Evolutionary conservation across 331 rosid species (phyloP).

Genomic region (Saraca asoca): DNA sequence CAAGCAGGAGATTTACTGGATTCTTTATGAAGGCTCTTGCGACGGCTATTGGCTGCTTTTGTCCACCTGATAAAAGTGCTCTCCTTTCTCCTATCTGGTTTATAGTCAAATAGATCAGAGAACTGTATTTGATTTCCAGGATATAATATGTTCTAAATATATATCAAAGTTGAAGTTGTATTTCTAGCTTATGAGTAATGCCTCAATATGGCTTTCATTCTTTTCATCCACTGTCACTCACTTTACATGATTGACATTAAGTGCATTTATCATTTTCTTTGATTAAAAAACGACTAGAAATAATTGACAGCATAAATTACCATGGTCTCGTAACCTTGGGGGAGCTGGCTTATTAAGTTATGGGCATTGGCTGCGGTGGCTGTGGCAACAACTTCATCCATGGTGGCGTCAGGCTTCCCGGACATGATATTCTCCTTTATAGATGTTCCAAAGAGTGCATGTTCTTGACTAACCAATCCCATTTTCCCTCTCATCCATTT

Average conservation of each 20-base stretch:
- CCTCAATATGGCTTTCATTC: no score
- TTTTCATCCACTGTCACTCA: no score
- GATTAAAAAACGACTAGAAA: no score
- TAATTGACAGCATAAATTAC: no score
- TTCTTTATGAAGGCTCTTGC: slow-evolving; percentile 92
- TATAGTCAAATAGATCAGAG: slow-evolving; percentile 23
- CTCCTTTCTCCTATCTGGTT: slow-evolving; percentile 88
- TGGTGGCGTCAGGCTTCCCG: slow-evolving; percentile 81
- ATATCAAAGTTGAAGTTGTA: no score
- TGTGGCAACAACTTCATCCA: slow-evolving; percentile 79
- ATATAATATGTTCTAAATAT: no score
- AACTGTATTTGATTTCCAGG: no score
- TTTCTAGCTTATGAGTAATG: no score
- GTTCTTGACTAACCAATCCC: slow-evolving; percentile 99
- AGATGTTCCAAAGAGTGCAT: slow-evolving; percentile 92
- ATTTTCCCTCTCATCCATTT: slow-evolving; percentile 82
- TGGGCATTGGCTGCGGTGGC: slow-evolving; percentile 93
- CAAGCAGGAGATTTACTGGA: slow-evolving; percentile 84
- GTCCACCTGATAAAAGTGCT: slow-evolving; percentile 88
- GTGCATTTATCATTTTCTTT: no score
- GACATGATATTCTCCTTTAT: slow-evolving; percentile 83
- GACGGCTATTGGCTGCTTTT: slow-evolving; percentile 87
- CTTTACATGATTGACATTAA: no score
- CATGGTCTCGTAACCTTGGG: slow-evolving; percentile 92
- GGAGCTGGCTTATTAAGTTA: slow-evolving; percentile 83